Percentiles rank a stretch among this genome's conserved stretches.
These are phyloP conservation scores for Mucor circinelloides DNA, from an alignment of 371 early-diverging fungal genomes.

Conservation along the genomic window DNA sequence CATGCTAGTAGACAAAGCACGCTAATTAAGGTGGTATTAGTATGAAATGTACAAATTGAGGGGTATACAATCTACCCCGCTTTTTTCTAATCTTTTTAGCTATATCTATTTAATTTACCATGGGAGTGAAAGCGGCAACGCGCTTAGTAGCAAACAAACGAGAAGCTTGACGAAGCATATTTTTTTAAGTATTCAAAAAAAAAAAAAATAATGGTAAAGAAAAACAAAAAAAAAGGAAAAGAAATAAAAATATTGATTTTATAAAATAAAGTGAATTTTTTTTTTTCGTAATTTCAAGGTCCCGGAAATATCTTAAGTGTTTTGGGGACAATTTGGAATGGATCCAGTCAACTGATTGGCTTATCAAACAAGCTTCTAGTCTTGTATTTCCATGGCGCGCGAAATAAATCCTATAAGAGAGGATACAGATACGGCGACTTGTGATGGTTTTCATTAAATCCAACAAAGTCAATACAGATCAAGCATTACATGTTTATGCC, in stretches of 20 bases:
- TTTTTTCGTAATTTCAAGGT: constrained; percentile 13
- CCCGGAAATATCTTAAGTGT: constrained; percentile 19
- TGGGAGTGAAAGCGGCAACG: constrained; percentile 27
- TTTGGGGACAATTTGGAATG: constrained; percentile 12
- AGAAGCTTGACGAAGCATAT: constrained; percentile 54
- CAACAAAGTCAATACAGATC: no score
- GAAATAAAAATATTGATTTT: constrained; percentile 2
- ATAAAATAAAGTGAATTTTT: constrained; percentile 7
- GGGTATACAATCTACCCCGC: not conserved
- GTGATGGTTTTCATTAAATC: no score
- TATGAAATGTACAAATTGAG: not conserved
- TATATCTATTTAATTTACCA: constrained; percentile 14
- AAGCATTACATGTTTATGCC: no score
- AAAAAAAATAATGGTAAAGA: constrained; percentile 21
- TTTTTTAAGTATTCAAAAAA: constrained; percentile 9
- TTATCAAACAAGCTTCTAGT: not conserved
- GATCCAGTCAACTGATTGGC: constrained; percentile 1
- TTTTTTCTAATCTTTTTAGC: not conserved
- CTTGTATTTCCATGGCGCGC: not conserved
- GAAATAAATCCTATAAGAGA: not conserved
- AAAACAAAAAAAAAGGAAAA: constrained; percentile 9
- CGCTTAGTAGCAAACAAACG: constrained; percentile 49
- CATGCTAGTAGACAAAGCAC: constrained; percentile 46
- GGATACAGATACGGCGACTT: no score
- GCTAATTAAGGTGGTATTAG: constrained; percentile 25